A percentile compares a stretch with the other conserved stretches of the same genome.
These are phyloP conservation scores for Paramecium tetraurelia DNA, from an alignment of 73 alveolate species.

Conservation along the genomic window DNA sequence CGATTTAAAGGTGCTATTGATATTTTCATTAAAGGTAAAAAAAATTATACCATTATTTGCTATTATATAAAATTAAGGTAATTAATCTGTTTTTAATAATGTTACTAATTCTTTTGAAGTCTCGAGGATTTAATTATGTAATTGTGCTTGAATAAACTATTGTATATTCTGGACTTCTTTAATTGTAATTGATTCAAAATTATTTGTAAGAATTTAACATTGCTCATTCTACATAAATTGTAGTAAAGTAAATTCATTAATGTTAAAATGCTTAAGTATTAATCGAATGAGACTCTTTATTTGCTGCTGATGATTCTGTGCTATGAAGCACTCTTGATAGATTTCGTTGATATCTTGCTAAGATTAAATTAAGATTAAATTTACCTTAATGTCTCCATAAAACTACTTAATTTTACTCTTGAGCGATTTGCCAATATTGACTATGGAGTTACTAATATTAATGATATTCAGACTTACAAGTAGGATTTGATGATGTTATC, in stretches of 20 bases:
- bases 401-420: neutral
- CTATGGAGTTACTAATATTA: neutral
- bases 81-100: neutral
- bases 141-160: neutral
- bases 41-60: neutral
- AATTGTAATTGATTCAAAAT: neutral
- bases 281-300: neutral
- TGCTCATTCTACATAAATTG: neutral
- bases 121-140: neutral
- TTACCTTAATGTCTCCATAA: neutral
- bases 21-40: neutral
- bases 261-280: neutral
- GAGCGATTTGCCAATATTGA: neutral
- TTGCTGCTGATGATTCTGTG: neutral
- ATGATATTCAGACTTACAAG: neutral
- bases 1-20: neutral
- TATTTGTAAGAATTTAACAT: neutral
- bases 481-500: neutral
- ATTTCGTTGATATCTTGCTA: neutral
- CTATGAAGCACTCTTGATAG: neutral
- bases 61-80: neutral
- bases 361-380: neutral
- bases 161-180: neutral
- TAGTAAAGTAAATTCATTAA: neutral
- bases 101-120: neutral